Percentiles rank a stretch among this genome's conserved stretches.
These are phyloP conservation scores for Aurifilum marmelostoma DNA, from an alignment of 2,329 filamentous ascomycete genomes.

Conservation along the genomic window DNA sequence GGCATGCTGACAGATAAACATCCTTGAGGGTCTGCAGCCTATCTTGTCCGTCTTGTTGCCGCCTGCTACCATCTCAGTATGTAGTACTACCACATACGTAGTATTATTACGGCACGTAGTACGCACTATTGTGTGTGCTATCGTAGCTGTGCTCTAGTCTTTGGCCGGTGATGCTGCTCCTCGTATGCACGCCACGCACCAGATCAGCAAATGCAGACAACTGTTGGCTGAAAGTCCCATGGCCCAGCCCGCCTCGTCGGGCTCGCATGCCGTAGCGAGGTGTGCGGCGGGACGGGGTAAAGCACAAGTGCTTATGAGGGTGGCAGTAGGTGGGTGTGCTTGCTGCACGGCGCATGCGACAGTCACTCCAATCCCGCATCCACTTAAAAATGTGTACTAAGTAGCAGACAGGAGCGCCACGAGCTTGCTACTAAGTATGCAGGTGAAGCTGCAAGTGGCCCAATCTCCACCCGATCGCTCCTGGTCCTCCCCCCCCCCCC, in stretches of 20 bases:
- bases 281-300: not conserved
- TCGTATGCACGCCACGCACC: not conserved
- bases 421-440: not conserved
- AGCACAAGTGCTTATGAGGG: not conserved
- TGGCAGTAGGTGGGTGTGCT: not conserved
- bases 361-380: not conserved
- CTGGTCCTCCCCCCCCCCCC: too few relatives aligned
- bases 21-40: not conserved
- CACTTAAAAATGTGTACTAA: too few relatives aligned
- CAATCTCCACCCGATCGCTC: not conserved
- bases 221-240: not conserved
- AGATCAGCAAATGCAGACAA: not conserved
- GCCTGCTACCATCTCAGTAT: not conserved
- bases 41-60: not conserved
- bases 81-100: not conserved
- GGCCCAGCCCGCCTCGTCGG: not conserved
- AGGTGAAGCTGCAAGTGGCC: constrained; percentile 9
- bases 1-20: not conserved
- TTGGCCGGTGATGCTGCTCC: not conserved
- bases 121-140: not conserved
- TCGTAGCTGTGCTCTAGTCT: not conserved
- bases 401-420: not conserved
- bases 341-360: constrained; percentile 3
- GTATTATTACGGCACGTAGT: not conserved
- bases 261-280: not conserved